Conservation (phyloP, 2,329 filamentous ascomycete species). For the Zelopaecilomyces penicillatus region DNA sequence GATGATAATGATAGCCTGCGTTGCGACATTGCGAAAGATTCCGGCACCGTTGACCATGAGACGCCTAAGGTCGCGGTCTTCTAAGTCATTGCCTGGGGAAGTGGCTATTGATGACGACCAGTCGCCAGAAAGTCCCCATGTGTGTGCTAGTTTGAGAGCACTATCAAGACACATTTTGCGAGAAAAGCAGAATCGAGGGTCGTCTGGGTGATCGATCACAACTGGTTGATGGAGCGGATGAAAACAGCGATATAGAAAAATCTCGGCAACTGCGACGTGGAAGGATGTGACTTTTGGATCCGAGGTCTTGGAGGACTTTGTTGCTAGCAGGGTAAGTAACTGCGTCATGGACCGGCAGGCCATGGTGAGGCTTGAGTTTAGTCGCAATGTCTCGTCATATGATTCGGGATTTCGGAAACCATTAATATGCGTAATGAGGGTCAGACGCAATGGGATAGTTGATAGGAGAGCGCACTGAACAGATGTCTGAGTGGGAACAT, state of each 20-base stretch:
- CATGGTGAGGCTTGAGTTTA: constrained; percentile 36
- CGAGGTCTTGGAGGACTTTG: constrained; percentile 13
- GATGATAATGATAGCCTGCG: constrained; percentile 33
- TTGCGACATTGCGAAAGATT: constrained; percentile 32
- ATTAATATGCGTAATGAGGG: constrained; percentile 38
- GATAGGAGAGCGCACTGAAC: constrained; percentile 37
- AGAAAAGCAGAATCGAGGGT: constrained; percentile 45
- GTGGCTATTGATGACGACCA: constrained; percentile 9
- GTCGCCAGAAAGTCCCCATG: constrained; percentile 22
- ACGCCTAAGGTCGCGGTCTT: constrained; percentile 18
- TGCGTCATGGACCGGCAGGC: constrained; percentile 26
- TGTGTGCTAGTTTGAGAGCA: constrained; percentile 26
- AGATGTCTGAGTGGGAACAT: constrained; percentile 36
- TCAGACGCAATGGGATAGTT: constrained; percentile 35
- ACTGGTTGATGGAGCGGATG: constrained; percentile 47
- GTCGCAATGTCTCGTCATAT: constrained; percentile 39
- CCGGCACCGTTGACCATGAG: constrained; percentile 33
- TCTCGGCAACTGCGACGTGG: constrained; percentile 33
- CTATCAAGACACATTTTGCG: constrained; percentile 41
- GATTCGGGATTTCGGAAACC: constrained; percentile 33
- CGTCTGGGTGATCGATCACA: constrained; percentile 32
- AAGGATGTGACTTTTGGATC: constrained; percentile 25
- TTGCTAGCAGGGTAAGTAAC: constrained; percentile 26
- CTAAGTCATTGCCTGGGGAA: constrained; percentile 8
- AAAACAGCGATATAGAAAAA: constrained; percentile 38